Evolutionary conservation across 345 rosid genomes (phyloP), one percentile per base, ranked within the genome.

Genomic region (Rhodamnia argentea): DNA sequence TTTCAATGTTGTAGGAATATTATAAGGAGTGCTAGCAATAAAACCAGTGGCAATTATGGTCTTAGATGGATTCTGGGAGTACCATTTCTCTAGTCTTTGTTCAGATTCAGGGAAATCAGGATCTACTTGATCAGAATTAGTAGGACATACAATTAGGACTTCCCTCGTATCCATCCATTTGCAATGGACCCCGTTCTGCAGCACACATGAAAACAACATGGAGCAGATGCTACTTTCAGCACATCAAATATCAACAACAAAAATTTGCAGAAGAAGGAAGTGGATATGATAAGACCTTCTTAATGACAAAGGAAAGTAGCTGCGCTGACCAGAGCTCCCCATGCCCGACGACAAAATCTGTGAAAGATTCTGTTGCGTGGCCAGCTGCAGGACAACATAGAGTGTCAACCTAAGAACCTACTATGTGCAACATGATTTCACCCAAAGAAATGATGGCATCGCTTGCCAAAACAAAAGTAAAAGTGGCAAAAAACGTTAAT

Each of bases 251-350:
- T n/a, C 53, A 50, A 62, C 57, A 4, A 24, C 23, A 40, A 27
- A 3, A 51, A 57, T 64, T 18, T 54, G 83, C 70, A 52, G 52
- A 83, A 47, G 82, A 86, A 62, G 18, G 26, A 85, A 81, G 24
- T 55, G 83, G 84, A 58, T 22, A 51, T 40, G 54, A 82, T 85
- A 75, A 74, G n/a, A 96, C 98, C 99, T 95, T 93, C 92, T 93
- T 94, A 81, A 98, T 90, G 87, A 94, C 93, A 87, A 87, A 90
- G 81, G 99, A 94, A 84, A 98, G 88, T 92, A 98, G 88, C 91
- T 95, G 99, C 60, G 99, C 99, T 83, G 99, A 94, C 99, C 99
- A 98, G 82, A 98, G 90, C 90, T 98, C 99, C 55, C 99, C 98
- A 85, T 98, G 96, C 89, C 99, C 99, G 3, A 90, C 98, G 81